Evolutionary conservation across 306 rosid species (phyloP).

Genomic region (Pyrus communis): DNA sequence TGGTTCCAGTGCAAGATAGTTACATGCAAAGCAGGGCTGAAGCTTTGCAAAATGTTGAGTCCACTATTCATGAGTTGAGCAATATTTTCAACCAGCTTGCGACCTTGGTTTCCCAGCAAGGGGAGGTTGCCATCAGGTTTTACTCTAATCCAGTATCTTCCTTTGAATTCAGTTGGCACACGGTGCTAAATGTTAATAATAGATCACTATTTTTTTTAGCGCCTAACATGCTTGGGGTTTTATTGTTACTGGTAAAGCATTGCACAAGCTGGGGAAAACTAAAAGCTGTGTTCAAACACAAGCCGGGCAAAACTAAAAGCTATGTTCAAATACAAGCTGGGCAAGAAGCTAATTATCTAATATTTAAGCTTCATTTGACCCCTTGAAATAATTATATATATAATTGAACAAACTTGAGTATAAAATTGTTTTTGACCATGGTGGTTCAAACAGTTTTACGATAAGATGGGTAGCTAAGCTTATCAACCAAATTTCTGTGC

Average conservation of each 20-base stretch:
- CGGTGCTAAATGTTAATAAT: not conserved
- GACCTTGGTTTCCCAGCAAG: slow-evolving; percentile 94
- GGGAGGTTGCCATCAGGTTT: slow-evolving; percentile 94
- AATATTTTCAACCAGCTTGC: slow-evolving; percentile 91
- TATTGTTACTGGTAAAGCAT: not conserved
- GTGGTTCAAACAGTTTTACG: not conserved
- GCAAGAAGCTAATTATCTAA: not conserved
- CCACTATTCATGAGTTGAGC: slow-evolving; percentile 93
- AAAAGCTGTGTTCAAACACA: not conserved
- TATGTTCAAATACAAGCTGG: not conserved
- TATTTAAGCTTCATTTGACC: not conserved
- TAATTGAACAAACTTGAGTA: not conserved
- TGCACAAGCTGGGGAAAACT: not conserved
- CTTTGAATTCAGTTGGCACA: not conserved
- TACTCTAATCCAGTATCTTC: not conserved
- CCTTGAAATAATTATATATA: not conserved
- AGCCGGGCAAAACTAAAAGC: not conserved
- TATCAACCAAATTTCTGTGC: not conserved
- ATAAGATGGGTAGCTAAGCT: not conserved
- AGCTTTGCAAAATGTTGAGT: slow-evolving; percentile 95
- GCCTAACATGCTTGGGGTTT: not conserved
- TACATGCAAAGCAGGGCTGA: slow-evolving; percentile 99
- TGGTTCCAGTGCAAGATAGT: slow-evolving; percentile 84
- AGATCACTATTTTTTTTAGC: not conserved
- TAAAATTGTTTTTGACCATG: not conserved